Percentiles rank a stretch among this genome's conserved stretches.
These are phyloP conservation scores for Byssochlamys sp. DNA, from an alignment of 2,329 filamentous ascomycete species.

Conservation along the genomic window DNA sequence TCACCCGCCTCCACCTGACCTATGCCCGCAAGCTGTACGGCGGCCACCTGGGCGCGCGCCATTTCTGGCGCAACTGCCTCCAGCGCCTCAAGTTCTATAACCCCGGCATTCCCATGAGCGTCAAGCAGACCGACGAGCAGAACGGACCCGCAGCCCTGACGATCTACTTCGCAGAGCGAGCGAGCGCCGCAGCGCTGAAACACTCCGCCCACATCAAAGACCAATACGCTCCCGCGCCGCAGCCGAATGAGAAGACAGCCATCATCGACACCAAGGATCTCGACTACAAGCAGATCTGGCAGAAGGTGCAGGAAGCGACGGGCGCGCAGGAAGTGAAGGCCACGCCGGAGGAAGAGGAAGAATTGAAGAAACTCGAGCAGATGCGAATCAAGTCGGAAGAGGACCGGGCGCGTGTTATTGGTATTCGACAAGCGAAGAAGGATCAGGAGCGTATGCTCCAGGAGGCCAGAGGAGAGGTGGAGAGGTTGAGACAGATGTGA, in stretches of 20 bases:
- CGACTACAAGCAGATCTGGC: slow-evolving; percentile 35
- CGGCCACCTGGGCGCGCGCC: slow-evolving; percentile 47
- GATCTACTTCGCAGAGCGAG: slow-evolving; percentile 32
- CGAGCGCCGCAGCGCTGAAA: slow-evolving; percentile 17
- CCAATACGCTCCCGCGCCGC: slow-evolving; percentile 25
- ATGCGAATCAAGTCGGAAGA: slow-evolving; percentile 26
- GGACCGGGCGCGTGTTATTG: slow-evolving; percentile 29
- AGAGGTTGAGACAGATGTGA: slow-evolving; percentile 30
- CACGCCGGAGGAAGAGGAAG: slow-evolving; percentile 24
- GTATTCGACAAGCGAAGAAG: slow-evolving; percentile 34
- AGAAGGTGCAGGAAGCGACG: slow-evolving; percentile 32
- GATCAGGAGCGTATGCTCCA: slow-evolving; percentile 37
- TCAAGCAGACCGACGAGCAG: slow-evolving; percentile 57
- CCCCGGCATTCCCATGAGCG: slow-evolving; percentile 69
- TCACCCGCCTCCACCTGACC: slow-evolving; percentile 36
- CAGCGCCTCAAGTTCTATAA: slow-evolving; percentile 92
- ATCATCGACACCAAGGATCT: slow-evolving; percentile 31
- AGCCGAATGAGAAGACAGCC: slow-evolving; percentile 21
- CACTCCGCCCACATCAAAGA: slow-evolving; percentile 19
- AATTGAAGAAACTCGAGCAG: slow-evolving; percentile 26
- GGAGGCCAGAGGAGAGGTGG: slow-evolving; percentile 35
- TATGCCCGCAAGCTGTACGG: slow-evolving; percentile 36
- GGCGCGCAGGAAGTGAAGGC: slow-evolving; percentile 28
- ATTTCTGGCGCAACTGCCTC: slow-evolving; percentile 78
- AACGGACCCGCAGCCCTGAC: slow-evolving; percentile 30